phyloP scores from a whole-genome alignment of 257 asterid genomes.

The Solanum lignicaule region DNA sequence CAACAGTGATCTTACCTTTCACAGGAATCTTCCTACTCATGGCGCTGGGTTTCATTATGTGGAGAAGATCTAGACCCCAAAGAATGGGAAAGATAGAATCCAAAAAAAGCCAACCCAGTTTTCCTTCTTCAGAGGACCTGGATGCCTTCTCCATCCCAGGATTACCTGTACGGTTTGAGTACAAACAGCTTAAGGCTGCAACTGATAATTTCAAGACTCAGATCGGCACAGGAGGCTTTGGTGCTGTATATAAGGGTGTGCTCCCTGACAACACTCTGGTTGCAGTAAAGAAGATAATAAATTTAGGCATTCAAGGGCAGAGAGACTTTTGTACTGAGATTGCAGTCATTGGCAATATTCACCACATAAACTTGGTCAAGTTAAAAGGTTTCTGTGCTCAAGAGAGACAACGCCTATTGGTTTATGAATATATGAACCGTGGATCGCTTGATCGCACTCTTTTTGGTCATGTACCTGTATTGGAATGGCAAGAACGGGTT shows the following conservation, averaged over 20 bases:
- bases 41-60: slow-evolving; percentile 21
- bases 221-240: slow-evolving; percentile 76
- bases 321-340: slow-evolving; percentile 65
- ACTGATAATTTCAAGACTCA: slow-evolving; percentile 45
- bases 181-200: slow-evolving; percentile 43
- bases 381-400: slow-evolving; percentile 61
- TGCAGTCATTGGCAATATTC: slow-evolving; percentile 56
- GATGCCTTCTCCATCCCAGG: slow-evolving; percentile 49
- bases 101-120: background rate
- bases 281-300: slow-evolving; percentile 58
- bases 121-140: slow-evolving; percentile 21
- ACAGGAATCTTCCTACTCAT: slow-evolving; percentile 25
- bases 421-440: slow-evolving; percentile 71
- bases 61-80: slow-evolving; percentile 12
- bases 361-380: slow-evolving; percentile 66
- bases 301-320: slow-evolving; percentile 43
- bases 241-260: slow-evolving; percentile 55
- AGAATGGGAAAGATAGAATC: background rate
- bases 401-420: slow-evolving; percentile 42
- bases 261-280: slow-evolving; percentile 45
- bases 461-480: slow-evolving; percentile 44
- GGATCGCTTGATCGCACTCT: slow-evolving; percentile 65
- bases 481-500: slow-evolving; percentile 66
- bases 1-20: slow-evolving; percentile 45
- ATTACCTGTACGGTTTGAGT: slow-evolving; percentile 44